Conservation (phyloP, 1,284 basidiomycete species). For the Ceratobasidium sp. region DNA sequence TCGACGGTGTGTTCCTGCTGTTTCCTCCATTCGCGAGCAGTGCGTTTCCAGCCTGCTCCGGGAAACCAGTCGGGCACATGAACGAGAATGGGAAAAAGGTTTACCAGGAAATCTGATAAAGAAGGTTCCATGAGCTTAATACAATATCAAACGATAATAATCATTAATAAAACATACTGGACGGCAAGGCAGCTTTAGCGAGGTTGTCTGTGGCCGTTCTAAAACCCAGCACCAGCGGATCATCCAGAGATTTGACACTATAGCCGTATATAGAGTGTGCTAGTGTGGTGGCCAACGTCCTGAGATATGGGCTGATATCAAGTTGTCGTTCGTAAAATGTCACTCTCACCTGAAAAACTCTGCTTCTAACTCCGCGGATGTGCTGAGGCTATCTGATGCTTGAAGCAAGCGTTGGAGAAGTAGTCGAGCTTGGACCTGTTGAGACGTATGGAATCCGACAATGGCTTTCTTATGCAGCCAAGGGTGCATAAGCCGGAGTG, state of each 20-base stretch:
- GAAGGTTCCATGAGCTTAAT: not conserved
- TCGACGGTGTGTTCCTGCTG: slow-evolving; percentile 13
- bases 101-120: slow-evolving; percentile 30
- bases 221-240: slow-evolving; percentile 1
- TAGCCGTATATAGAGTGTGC: slow-evolving; percentile 28
- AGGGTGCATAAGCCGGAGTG: slow-evolving; percentile 21
- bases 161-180: not conserved
- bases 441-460: not conserved
- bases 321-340: not conserved
- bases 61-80: slow-evolving; percentile 46
- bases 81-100: not conserved
- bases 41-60: slow-evolving; percentile 42
- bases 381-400: not conserved
- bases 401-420: slow-evolving; percentile 10
- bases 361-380: slow-evolving; percentile 2
- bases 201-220: slow-evolving; percentile 14
- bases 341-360: not conserved
- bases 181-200: not conserved
- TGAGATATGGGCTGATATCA: not conserved
- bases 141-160: no score
- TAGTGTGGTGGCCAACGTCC: slow-evolving; percentile 6
- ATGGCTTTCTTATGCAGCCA: slow-evolving; percentile 36
- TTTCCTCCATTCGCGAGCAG: slow-evolving; percentile 20
- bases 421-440: not conserved
- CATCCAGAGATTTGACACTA: not conserved